Evolutionary conservation across 495 filamentous ascomycete species (phyloP).

Genomic region (Penicillium simplicissimum): DNA sequence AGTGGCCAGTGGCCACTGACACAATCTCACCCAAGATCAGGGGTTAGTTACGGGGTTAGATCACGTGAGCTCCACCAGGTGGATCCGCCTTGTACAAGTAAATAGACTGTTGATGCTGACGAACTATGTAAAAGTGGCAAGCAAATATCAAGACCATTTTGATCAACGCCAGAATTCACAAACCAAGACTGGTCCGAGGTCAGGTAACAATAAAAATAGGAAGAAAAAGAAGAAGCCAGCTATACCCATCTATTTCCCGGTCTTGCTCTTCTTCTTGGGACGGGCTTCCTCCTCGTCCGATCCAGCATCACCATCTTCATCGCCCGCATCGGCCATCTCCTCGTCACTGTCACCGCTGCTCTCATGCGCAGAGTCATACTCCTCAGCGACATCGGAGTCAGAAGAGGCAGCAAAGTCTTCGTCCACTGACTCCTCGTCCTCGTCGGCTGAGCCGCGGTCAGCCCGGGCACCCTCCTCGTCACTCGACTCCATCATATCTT

Average conservation of each 20-base stretch:
- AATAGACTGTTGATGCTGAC: background rate
- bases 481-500: constrained; percentile 74
- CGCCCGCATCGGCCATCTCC: constrained; percentile 61
- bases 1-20: no score
- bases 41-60: constrained; percentile 24
- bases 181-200: background rate
- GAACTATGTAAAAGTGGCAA: background rate
- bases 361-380: constrained; percentile 88
- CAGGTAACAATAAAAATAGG: background rate
- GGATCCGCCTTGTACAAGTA: background rate
- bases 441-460: constrained; percentile 88
- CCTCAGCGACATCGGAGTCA: constrained; percentile 94
- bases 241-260: constrained; percentile 36
- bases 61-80: constrained; percentile 25
- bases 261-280: constrained; percentile 72
- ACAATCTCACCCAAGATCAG: constrained; percentile 24
- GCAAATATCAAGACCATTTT: background rate
- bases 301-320: constrained; percentile 54
- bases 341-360: constrained; percentile 72
- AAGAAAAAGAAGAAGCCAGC: constrained; percentile 17
- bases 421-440: constrained; percentile 91
- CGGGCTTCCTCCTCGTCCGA: constrained; percentile 48
- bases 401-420: constrained; percentile 93
- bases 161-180: background rate
- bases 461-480: constrained; percentile 74